Conservation (phyloP, 2,329 filamentous ascomycete species). For the Cladosporium sp. region DNA sequence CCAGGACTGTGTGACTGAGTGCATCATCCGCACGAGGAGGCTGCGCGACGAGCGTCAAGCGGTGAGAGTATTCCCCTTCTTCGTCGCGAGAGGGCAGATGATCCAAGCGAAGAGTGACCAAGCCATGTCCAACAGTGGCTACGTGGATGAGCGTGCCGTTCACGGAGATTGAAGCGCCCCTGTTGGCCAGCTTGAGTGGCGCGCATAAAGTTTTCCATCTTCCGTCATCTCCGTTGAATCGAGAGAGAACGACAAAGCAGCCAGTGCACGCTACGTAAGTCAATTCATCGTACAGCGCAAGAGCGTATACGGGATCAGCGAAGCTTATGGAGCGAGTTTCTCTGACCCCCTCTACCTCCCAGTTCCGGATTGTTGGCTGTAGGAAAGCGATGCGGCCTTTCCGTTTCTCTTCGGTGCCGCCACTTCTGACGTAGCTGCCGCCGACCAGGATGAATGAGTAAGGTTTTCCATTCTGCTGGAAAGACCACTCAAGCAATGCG, state of each 20-base stretch:
- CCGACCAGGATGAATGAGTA: conserved; percentile 61
- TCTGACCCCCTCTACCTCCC: conserved; percentile 51
- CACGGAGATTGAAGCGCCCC: conserved; percentile 48
- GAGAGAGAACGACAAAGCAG: conserved; percentile 37
- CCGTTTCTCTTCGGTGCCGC: background rate
- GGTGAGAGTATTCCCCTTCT: conserved; percentile 26
- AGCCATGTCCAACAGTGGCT: conserved; percentile 52
- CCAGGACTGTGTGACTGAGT: conserved; percentile 21
- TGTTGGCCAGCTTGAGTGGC: conserved; percentile 28
- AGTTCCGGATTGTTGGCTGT: conserved; percentile 25
- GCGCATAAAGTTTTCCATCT: conserved; percentile 29
- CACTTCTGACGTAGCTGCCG: conserved; percentile 42
- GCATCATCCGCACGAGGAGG: conserved; percentile 21
- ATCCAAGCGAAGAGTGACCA: conserved; percentile 44
- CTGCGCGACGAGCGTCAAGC: conserved; percentile 23
- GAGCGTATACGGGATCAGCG: conserved; percentile 51
- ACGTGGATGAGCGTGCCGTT: conserved; percentile 47
- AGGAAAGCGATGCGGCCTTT: conserved; percentile 47
- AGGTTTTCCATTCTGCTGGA: conserved; percentile 46
- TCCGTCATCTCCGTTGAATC: conserved; percentile 30
- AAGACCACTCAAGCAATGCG: conserved; percentile 59
- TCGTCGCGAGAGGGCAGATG: conserved; percentile 33
- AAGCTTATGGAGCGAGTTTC: conserved; percentile 45
- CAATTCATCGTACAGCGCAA: conserved; percentile 52
- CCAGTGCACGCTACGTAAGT: conserved; percentile 51